Percentiles rank a stretch among this genome's conserved stretches.
Evolutionary conservation across 345 rosid species (phyloP).

Genomic region (Euphorbia peplus): DNA sequence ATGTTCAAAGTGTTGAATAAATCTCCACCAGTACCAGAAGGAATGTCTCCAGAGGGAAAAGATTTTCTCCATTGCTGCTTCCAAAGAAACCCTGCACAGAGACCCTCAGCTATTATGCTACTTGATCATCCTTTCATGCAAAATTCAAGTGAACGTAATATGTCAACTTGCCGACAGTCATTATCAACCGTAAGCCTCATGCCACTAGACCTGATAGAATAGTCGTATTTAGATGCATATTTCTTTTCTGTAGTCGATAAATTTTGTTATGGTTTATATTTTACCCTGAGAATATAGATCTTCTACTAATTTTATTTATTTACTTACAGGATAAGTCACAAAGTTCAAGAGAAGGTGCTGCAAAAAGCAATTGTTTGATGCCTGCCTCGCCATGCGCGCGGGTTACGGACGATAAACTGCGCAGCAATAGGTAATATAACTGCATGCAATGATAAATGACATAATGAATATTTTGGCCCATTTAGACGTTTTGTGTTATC

Average conservation of each 20-base stretch:
- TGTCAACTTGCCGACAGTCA: slow-evolving; percentile 14
- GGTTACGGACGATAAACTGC: slow-evolving; percentile 18
- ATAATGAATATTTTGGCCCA: background rate
- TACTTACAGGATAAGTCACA: slow-evolving; percentile 35
- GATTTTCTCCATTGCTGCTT: slow-evolving; percentile 61
- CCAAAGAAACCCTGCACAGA: slow-evolving; percentile 53
- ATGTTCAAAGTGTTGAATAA: slow-evolving; percentile 59
- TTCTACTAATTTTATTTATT: background rate
- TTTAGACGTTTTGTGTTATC: background rate
- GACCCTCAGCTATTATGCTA: slow-evolving; percentile 46
- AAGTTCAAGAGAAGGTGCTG: slow-evolving; percentile 14
- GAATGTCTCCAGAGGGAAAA: slow-evolving; percentile 52
- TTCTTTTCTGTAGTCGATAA: slow-evolving; percentile 12
- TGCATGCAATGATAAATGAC: no score
- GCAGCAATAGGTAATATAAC: slow-evolving; percentile 21
- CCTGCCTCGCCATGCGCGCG: slow-evolving; percentile 11
- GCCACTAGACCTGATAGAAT: slow-evolving; percentile 13
- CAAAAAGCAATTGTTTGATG: slow-evolving; percentile 17
- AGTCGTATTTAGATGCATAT: background rate
- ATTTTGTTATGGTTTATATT: background rate
- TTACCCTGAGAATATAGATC: background rate
- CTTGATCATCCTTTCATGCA: slow-evolving; percentile 60
- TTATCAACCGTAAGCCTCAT: slow-evolving; percentile 18
- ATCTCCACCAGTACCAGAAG: slow-evolving; percentile 55
- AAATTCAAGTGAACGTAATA: slow-evolving; percentile 35